Base-by-base conservation (phyloP, 2,329 filamentous ascomycete species). In the Hypomyces perniciosus region DNA sequence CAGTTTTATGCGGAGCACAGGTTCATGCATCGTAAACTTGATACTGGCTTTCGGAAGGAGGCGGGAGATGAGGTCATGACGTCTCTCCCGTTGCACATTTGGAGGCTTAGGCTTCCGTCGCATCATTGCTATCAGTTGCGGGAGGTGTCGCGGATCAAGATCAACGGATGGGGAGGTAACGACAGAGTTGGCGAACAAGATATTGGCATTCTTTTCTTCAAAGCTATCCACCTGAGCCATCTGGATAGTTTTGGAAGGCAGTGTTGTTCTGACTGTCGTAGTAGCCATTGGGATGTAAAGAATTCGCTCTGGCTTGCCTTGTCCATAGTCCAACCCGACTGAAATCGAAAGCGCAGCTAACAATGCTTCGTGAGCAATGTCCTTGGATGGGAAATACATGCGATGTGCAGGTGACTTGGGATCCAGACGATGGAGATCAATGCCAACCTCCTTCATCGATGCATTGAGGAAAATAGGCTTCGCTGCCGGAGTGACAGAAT, bases 241-340 rank as follows among this genome's bases (percentile, higher is more conserved):
- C 64, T 92, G 87, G 8, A 99, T 85, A 0, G 91, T 95, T 68
- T 97, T 96, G 9, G 93, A 95, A 5, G 92, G 92, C 6, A 97
- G 72, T 0, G 95, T 99, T 0, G 93, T 97, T 66, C 92, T 90
- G 53, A 97, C 83, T 0, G 85, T 99, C 3, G 91, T 96, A 1
- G 93, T 99, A 20, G 92, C 88, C 93, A 99, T 97, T 1, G 93
- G 93, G 40, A 99, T 81, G 65, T 99, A 99, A 26, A 96, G 72
- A 52, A 99, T 79, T 48, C 92, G 84, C 65, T 96, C 90, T 0
- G 89, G 86, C 60, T 88, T 87, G 7, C 86, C 88, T 29, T 85
- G 82, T n/a, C 90, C 89, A 65, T 96, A 90, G 62, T 96, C 91
- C 34, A 99, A 77, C 37, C 90, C 93, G 51, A 97, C 78, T 0